Conservation (phyloP, 345 rosid species). For the Firmiana major region DNA sequence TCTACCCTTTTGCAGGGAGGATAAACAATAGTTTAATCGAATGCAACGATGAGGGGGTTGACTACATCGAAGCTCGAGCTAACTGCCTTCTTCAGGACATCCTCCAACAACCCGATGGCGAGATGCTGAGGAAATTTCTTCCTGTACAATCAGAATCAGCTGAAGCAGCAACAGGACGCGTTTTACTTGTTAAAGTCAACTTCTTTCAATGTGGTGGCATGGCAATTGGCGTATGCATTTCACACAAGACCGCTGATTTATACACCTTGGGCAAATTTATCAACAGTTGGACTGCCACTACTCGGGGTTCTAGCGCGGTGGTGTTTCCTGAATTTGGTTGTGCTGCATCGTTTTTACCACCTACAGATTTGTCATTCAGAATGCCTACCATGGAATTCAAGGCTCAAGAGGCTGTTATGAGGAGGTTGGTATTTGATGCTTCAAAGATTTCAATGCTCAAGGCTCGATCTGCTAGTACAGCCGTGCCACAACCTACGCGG, state of each 20-base stretch:
- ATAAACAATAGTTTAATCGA: constrained; percentile 16
- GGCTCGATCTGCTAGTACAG: background rate
- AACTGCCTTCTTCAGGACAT: constrained; percentile 12
- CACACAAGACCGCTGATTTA: constrained; percentile 37
- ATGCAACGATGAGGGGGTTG: constrained; percentile 22
- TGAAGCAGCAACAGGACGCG: constrained; percentile 10
- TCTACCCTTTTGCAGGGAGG: constrained; percentile 34
- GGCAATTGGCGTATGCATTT: constrained; percentile 20
- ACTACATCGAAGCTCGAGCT: constrained; percentile 23
- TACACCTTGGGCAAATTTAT: constrained; percentile 20
- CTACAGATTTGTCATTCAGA: background rate
- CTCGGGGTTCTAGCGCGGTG: background rate
- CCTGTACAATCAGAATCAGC: constrained; percentile 15
- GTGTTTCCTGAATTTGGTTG: background rate
- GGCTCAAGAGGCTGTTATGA: background rate
- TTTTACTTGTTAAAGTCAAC: constrained; percentile 25
- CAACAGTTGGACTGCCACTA: background rate
- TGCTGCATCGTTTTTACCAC: background rate
- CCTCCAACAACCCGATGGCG: constrained; percentile 7
- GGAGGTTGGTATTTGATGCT: background rate
- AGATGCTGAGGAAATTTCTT: constrained; percentile 10
- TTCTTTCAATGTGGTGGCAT: constrained; percentile 34
- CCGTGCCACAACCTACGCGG: background rate
- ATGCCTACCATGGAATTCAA: background rate
- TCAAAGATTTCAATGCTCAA: background rate